Base-by-base conservation (phyloP, 2,329 filamentous ascomycete species). In the Aureobasidium lini region DNA sequence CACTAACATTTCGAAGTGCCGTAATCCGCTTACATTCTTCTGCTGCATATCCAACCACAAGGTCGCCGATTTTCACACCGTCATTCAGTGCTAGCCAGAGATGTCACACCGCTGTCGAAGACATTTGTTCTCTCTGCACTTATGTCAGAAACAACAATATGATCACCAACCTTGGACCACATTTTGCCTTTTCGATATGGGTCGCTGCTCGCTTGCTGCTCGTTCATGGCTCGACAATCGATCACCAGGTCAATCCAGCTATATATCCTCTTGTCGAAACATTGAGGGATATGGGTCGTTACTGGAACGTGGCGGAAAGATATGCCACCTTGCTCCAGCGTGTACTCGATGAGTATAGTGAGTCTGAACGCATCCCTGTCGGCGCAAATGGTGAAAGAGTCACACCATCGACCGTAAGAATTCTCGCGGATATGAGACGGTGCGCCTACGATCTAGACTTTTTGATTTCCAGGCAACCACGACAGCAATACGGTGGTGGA, bases 181-280 rank as follows among this genome's bases (percentile, higher is more conserved):
- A 90, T 0, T 96, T 96, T 70, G 91, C 91, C 3, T 96, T 96
- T 69, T 91, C 89, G 0, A 79, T 96, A 1, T 96, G 92, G 92
- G 92, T 96, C 15, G 90, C 89, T 3, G 90, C 92, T 6, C 86
- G 92, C 3, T 80, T 96, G 3, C 79, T 95, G 5, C 84, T 96
- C 8, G 92, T 96, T 2, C 91, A 96, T 71, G 90, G 90, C 29
- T 94, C 89, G 7, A 95, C 91, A 0, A 90, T 95, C 59, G 89
- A 94, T 65, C 88, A 89, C 70, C 89, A 88, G 62, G 79, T 95
- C 39, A 89, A 88, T 60, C 84, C 88, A 0, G 88, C 90, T 62
- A 89, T 96, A 42, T 79, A 84, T 32, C 86, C 92, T 62, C 89
- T 96, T 42, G 89, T 96, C 46, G 87, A 91, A 60, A 89, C 88